Percentiles rank a stretch among this genome's conserved stretches.
phyloP scores from a whole-genome alignment of 345 rosid genomes.

The Turnera subulata region DNA sequence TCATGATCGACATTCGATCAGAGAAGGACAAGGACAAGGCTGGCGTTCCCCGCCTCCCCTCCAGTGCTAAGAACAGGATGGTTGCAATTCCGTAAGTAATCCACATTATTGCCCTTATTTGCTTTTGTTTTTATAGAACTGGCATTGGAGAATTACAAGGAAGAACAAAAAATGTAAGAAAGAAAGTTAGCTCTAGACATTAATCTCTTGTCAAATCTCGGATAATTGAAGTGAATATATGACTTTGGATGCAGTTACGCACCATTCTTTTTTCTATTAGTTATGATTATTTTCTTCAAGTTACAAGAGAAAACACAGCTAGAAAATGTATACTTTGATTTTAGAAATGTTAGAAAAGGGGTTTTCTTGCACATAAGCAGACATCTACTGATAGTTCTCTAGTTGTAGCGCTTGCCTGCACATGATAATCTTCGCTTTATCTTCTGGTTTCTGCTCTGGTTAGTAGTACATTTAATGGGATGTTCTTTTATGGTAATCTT shows the following conservation, averaged over 20 bases:
- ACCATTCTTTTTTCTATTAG: no score
- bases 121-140: not conserved
- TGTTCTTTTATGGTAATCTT: not conserved
- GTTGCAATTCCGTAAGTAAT: conserved; percentile 75
- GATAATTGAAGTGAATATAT: no score
- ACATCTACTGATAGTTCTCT: not conserved
- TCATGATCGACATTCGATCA: conserved; percentile 78
- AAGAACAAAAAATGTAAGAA: no score
- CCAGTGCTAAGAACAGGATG: conserved; percentile 72
- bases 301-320: no score
- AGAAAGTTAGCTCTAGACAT: no score
- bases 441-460: no score
- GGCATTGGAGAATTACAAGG: not conserved
- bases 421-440: not conserved
- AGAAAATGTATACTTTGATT: no score
- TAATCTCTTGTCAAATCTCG: no score
- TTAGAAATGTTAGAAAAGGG: no score
- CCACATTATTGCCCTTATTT: conserved; percentile 6
- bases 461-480: not conserved
- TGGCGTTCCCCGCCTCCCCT: conserved; percentile 92
- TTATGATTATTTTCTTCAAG: no score
- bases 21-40: conserved; percentile 90
- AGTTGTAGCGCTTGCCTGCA: no score
- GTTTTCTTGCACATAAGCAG: not conserved
- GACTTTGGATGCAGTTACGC: no score